phyloP scores from a whole-genome alignment of 179 eudicot genomes.

The Silene vulgaris region DNA sequence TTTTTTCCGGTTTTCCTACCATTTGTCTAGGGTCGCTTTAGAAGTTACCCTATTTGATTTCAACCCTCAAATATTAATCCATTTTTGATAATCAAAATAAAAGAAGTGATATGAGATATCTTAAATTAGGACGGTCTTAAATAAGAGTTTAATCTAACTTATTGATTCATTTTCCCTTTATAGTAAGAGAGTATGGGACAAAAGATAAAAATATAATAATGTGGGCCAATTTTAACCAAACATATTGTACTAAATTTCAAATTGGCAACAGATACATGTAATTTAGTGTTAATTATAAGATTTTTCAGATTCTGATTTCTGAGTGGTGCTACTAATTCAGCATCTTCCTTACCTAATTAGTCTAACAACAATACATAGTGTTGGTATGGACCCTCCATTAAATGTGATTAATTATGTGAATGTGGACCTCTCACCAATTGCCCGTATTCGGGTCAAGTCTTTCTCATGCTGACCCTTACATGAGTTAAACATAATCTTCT shows the following conservation, averaged over 20 bases:
- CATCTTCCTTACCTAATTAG: slow-evolving; percentile 3
- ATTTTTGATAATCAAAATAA: too few relatives aligned
- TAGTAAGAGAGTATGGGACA: not conserved
- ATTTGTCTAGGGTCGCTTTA: too few relatives aligned
- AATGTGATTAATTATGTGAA: not conserved
- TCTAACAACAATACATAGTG: slow-evolving; percentile 8
- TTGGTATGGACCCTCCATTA: slow-evolving; percentile 6
- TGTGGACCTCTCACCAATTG: slow-evolving; percentile 19
- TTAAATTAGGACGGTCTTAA: too few relatives aligned
- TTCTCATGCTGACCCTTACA: slow-evolving; percentile 7
- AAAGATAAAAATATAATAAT: too few relatives aligned
- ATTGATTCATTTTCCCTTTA: too few relatives aligned
- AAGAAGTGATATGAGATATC: too few relatives aligned
- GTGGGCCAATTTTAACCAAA: not conserved
- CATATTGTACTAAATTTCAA: not conserved
- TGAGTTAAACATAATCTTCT: not conserved
- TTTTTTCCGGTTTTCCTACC: too few relatives aligned
- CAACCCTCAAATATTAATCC: too few relatives aligned
- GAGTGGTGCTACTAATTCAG: slow-evolving; percentile 5
- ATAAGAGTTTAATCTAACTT: too few relatives aligned
- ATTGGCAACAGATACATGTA: not conserved
- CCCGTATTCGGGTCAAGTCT: slow-evolving; percentile 6
- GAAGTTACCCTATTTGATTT: too few relatives aligned
- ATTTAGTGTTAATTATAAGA: not conserved
- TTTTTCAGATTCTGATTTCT: not conserved